phyloP scores from a whole-genome alignment of 163 green algal genomes.

The Coccomyxa subellipsoidea region DNA sequence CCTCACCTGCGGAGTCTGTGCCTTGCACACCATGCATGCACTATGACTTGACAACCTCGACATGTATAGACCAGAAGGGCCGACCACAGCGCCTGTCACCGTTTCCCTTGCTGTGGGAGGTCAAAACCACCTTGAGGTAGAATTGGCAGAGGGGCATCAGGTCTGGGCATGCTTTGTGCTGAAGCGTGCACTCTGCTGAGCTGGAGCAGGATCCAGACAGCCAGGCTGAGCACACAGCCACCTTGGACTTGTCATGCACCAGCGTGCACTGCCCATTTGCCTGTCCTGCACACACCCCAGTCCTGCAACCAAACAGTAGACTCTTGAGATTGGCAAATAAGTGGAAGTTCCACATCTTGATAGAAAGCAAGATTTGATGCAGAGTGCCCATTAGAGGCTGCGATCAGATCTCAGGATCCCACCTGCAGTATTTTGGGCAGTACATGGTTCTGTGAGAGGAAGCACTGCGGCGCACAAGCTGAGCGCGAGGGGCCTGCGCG shows the following conservation, averaged over 20 bases:
- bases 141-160: conserved; percentile 72
- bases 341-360: too few relatives aligned
- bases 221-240: conserved; percentile 64
- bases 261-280: conserved; percentile 16
- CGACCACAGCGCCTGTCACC: too few relatives aligned
- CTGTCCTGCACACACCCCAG: conserved; percentile 16
- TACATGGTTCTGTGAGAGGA: not conserved
- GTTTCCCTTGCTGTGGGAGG: too few relatives aligned
- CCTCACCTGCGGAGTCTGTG: not conserved
- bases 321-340: too few relatives aligned
- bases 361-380: too few relatives aligned
- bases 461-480: not conserved
- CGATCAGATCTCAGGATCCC: too few relatives aligned
- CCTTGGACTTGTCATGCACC: conserved; percentile 55
- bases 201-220: conserved; percentile 53
- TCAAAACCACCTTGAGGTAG: conserved; percentile 68
- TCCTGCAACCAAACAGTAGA: conserved; percentile 19
- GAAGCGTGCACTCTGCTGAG: conserved; percentile 49
- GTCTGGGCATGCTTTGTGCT: conserved; percentile 53
- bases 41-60: too few relatives aligned
- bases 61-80: too few relatives aligned
- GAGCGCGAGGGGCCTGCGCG: not conserved
- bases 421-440: not conserved
- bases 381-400: too few relatives aligned
- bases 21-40: too few relatives aligned